Conservation (phyloP, 306 rosid genomes). For the Begonia peltatifolia region DNA sequence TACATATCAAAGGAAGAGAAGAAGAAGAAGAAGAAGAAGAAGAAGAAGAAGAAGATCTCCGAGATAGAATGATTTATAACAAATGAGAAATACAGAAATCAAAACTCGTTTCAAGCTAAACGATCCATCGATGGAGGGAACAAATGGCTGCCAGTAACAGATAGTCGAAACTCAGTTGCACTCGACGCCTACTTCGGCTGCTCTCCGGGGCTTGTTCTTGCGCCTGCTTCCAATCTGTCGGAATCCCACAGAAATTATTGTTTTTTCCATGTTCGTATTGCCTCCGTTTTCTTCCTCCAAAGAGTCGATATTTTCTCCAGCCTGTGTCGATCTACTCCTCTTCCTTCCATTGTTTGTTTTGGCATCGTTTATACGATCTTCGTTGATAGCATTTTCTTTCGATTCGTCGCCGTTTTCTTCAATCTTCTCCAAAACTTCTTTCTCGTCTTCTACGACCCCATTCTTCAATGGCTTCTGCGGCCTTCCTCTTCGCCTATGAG, state of each 20-base stretch:
- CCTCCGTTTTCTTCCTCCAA: slow-evolving; percentile 26
- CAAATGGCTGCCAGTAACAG: not conserved
- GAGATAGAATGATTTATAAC: not conserved
- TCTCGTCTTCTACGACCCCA: not conserved
- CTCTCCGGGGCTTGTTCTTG: slow-evolving; percentile 75
- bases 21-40: too few relatives aligned
- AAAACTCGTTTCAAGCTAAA: not conserved
- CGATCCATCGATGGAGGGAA: not conserved
- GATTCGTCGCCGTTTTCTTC: slow-evolving; percentile 1
- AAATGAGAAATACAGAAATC: not conserved
- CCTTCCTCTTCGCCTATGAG: not conserved
- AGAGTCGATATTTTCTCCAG: slow-evolving; percentile 23
- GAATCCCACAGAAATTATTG: slow-evolving; percentile 40
- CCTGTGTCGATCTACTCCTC: slow-evolving; percentile 29
- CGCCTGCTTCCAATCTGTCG: slow-evolving; percentile 79
- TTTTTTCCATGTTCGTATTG: slow-evolving; percentile 22
- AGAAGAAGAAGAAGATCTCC: not conserved
- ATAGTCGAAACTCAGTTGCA: slow-evolving; percentile 30
- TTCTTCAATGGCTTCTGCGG: not conserved
- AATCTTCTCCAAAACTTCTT: not conserved
- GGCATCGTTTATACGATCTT: slow-evolving; percentile 11
- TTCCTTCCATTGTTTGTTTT: slow-evolving; percentile 36
- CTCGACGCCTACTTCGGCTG: slow-evolving; percentile 84
- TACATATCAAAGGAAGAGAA: too few relatives aligned
- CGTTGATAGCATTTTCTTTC: slow-evolving; percentile 4